Conservation (phyloP, 768 basidiomycete species). For the Phylloporus sp. region DNA sequence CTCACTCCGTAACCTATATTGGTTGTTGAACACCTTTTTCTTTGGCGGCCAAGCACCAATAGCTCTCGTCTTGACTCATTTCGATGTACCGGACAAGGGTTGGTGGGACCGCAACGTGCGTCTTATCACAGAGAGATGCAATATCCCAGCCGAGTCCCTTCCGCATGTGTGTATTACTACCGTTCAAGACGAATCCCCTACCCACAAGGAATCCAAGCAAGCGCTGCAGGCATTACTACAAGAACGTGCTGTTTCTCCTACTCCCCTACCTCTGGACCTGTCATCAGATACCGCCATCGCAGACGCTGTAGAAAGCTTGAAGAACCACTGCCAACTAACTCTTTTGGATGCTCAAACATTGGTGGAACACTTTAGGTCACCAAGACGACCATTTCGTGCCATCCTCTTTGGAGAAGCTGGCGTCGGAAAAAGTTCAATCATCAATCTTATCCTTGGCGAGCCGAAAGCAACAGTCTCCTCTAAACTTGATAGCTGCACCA, state of each 20-base stretch:
- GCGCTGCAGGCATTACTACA: slow-evolving; percentile 9
- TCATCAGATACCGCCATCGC: slow-evolving; percentile 2
- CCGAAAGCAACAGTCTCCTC: slow-evolving; percentile 24
- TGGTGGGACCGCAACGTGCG: slow-evolving; percentile 39
- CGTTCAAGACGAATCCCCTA: not conserved
- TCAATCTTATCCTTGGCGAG: slow-evolving; percentile 36
- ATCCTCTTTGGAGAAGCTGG: slow-evolving; percentile 42
- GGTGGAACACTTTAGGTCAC: slow-evolving; percentile 9
- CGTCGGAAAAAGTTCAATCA: slow-evolving; percentile 38
- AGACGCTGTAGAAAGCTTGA: slow-evolving; percentile 7
- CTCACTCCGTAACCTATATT: slow-evolving; percentile 34
- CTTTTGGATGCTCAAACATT: slow-evolving; percentile 8
- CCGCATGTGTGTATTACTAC: slow-evolving; percentile 21
- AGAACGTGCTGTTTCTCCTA: slow-evolving; percentile 4
- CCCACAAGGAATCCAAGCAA: slow-evolving; percentile 14
- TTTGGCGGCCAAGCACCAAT: slow-evolving; percentile 35
- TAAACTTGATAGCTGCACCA: slow-evolving; percentile 31
- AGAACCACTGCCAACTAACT: slow-evolving; percentile 10
- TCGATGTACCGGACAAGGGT: slow-evolving; percentile 30
- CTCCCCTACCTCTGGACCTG: slow-evolving; percentile 16
- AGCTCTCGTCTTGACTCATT: slow-evolving; percentile 37
- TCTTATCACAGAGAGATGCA: slow-evolving; percentile 13
- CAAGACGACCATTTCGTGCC: slow-evolving; percentile 22
- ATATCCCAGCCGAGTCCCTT: slow-evolving; percentile 8
- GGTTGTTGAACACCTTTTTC: slow-evolving; percentile 36